A percentile compares a stretch with the other conserved stretches of the same genome.
These are phyloP conservation scores for Isatis tinctoria DNA, from an alignment of 345 rosid species.

Conservation along the genomic window DNA sequence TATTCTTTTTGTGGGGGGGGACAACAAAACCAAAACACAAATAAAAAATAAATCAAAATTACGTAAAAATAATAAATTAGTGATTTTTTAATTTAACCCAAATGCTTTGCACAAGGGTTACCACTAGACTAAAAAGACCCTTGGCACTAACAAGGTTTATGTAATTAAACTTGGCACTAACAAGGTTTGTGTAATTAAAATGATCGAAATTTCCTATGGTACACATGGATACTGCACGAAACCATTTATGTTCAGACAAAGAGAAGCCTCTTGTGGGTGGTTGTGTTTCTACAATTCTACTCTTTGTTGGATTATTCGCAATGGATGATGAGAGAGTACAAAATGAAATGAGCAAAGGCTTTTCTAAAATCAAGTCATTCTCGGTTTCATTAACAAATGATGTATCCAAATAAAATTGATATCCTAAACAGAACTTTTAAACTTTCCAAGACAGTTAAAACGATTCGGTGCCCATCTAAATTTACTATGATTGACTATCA, in stretches of 20 bases:
- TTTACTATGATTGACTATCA: not conserved
- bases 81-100: not conserved
- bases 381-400: not conserved
- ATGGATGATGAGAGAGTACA: not conserved
- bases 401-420: not conserved
- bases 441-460: not conserved
- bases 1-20: conserved; percentile 8
- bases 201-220: not conserved
- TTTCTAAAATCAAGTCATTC: not conserved
- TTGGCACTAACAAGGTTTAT: too few relatives aligned
- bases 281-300: not conserved
- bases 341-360: not conserved
- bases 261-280: not conserved
- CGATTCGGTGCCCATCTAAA: not conserved
- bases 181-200: not conserved
- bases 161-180: too few relatives aligned
- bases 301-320: not conserved
- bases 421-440: not conserved
- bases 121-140: too few relatives aligned
- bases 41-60: not conserved
- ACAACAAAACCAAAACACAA: not conserved
- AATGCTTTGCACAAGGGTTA: too few relatives aligned
- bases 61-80: not conserved
- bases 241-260: not conserved
- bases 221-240: not conserved